A percentile compares a stretch with the other conserved stretches of the same genome.
phyloP scores from a whole-genome alignment of 2,329 filamentous ascomycete genomes.

The Didymella sp. region DNA sequence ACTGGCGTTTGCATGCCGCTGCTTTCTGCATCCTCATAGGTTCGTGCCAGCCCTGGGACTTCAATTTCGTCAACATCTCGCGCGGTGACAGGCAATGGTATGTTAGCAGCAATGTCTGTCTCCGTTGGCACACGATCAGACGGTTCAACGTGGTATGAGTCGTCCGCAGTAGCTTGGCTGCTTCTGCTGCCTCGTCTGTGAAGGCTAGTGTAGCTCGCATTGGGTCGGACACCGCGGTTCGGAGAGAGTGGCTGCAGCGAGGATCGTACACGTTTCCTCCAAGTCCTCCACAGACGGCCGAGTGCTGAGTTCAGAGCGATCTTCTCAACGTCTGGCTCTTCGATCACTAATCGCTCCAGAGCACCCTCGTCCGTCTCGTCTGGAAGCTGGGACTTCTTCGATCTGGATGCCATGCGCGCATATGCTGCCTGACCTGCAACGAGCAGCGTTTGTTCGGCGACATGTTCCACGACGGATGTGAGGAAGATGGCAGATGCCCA shows the following conservation, averaged over 20 bases:
- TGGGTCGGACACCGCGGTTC: conserved; percentile 33
- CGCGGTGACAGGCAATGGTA: conserved; percentile 72
- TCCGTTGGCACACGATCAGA: conserved; percentile 55
- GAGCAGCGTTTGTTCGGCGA: conserved; percentile 90
- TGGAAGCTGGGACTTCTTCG: conserved; percentile 44
- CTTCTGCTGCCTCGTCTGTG: conserved; percentile 38
- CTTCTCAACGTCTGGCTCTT: conserved; percentile 91
- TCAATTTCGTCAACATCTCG: conserved; percentile 82
- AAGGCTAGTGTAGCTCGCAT: conserved; percentile 42
- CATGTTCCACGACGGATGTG: conserved; percentile 90
- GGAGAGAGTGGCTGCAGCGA: conserved; percentile 39
- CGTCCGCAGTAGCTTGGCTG: conserved; percentile 41
- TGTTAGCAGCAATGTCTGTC: conserved; percentile 60
- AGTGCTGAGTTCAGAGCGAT: conserved; percentile 88
- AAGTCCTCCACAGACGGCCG: conserved; percentile 89
- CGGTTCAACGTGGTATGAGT: conserved; percentile 28
- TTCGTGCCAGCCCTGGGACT: conserved; percentile 72
- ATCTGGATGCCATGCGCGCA: conserved; percentile 60
- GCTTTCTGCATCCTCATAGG: conserved; percentile 62
- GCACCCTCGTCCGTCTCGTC: conserved; percentile 62
- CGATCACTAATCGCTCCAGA: conserved; percentile 76
- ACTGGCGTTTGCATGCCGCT: conserved; percentile 38
- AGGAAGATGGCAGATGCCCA: conserved; percentile 95
- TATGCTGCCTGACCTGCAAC: conserved; percentile 85
- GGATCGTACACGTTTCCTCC: conserved; percentile 81